Evolutionary conservation across 108 stramenopile genomes (phyloP), one percentile per base, ranked within the genome.

Genomic region (Cyclotella baltica): DNA sequence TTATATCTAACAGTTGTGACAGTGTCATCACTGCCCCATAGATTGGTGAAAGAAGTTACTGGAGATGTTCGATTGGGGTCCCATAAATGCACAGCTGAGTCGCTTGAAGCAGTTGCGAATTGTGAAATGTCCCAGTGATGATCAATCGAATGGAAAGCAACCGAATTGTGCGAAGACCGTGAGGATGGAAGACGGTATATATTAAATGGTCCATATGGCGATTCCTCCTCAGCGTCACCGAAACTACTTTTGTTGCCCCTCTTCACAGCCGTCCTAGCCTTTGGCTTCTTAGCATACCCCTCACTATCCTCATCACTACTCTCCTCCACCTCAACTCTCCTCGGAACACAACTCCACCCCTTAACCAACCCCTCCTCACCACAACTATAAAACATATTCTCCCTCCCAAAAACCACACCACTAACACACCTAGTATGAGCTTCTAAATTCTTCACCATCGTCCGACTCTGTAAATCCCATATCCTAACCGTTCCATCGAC

Each of bases 1-100:
- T 99, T 97, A 72, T 81, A 99, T 34, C 97, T 81, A 18, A 98
- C 98, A 28, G 91, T 92, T 59, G 84, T 86, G 46, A 97, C 92
- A 5, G 91, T 94, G 65, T 98, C 94, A 66, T 98, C 98, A 2
- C 93, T 88, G 34, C 99, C 98, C 97, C 97, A 99, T 11, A 95
- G 75, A 70, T 91, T 83, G 61, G 59, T 51, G 67, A 90, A 87
- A 19, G 90, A 86, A 48, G 91, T 91, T 15, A 97, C 77, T 15
- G 98, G 96, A n/a, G 88, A 72, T 20, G 86, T 71, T 23, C 99
- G 87, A 19, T 85, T 85, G 10, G 92, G 88, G 59, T 93, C 87
- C 99, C 99, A 99, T 3, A 99, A 70, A 46, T 92, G 87, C 6
- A 99, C 95, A 27, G 89, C 89, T 6, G 90, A 75, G 64, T 98